Evolutionary conservation across 2,329 filamentous ascomycete genomes (phyloP), one percentile per base, ranked within the genome.

Genomic region (Teratosphaeria gauchensis): DNA sequence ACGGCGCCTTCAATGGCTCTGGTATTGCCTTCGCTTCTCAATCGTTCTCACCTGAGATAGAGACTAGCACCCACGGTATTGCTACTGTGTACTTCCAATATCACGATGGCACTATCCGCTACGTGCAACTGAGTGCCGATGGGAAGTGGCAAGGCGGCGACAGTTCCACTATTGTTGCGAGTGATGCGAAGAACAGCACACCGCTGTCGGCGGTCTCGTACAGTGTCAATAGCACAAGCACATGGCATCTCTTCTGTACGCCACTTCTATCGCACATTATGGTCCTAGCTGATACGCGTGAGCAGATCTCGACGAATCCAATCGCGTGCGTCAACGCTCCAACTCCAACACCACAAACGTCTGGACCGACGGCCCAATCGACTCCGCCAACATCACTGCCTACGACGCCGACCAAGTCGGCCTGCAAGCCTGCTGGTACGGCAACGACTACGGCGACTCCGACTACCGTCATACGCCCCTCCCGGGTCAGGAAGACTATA

Each of bases 31-130:
- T 78, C 9, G 76, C 76, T 19, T 73, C 73, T 6, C 74, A 77
- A 51, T 77, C 74, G 0, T 77, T 75, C 65, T 72, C 63, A 5
- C 55, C 57, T 2, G 53, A 63, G 24, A 57, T 66, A 9, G 31
- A 69, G 31, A 65, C 66, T 7, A 66, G 69, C 5, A 69, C 70
- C 12, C 71, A 72, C 35, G 73, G 74, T 3, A 69, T 69, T 12
- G 71, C 77, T 6, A 74, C 73, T 1, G 66, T 78, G 48, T 78
- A 77, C 64, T 78, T 75, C 61, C 76, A 78, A 60, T 75, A 78
- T 61, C 69, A 73, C 30, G 70, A 69, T 9, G 77, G 76, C 14
- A 67, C 75, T 6, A 74, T 78, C 46, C 65, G 76, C 21, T 76
- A 63, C 35, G 69, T 75, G 62, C 73, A 75, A 54, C 71, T 76